phyloP scores from a whole-genome alignment of 257 asterid genomes.

The Paraleonurus japonicus region DNA sequence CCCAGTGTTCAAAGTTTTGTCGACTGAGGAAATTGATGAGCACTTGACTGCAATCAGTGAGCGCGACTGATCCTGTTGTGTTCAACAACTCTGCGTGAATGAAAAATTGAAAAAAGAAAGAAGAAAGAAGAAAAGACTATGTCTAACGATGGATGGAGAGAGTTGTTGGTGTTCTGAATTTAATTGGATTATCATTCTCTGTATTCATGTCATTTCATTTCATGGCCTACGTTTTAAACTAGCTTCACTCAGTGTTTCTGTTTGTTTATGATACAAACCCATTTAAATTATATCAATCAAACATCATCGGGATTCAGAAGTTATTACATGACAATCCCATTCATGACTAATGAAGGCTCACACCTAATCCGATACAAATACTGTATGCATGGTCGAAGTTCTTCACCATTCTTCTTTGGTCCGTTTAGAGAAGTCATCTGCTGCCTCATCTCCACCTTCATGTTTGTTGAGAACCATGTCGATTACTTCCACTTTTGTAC shows the following conservation, averaged over 20 bases:
- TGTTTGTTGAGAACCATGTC: constrained; percentile 29
- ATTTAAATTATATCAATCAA: background rate
- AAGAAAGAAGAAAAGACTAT: background rate
- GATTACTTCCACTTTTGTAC: constrained; percentile 28
- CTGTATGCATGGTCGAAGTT: background rate
- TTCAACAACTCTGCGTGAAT: background rate
- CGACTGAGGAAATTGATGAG: constrained; percentile 94
- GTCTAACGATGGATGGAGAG: constrained; percentile 15
- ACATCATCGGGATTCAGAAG: background rate
- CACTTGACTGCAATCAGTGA: constrained; percentile 96
- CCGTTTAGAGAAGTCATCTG: constrained; percentile 5
- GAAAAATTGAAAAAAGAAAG: background rate
- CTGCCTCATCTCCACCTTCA: constrained; percentile 9
- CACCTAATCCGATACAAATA: background rate
- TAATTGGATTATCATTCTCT: constrained; percentile 9
- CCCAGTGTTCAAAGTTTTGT: constrained; percentile 61
- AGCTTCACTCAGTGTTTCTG: background rate
- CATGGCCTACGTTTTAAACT: no score
- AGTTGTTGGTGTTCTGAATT: constrained; percentile 23
- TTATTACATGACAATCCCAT: background rate
- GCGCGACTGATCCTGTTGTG: constrained; percentile 58
- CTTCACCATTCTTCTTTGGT: constrained; percentile 32
- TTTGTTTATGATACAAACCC: background rate
- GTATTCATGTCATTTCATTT: constrained; percentile 17
- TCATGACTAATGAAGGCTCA: background rate